These are phyloP conservation scores for Aspergillus oerlinghausenensis DNA, from an alignment of 2,329 filamentous ascomycete genomes.

Conservation along the genomic window DNA sequence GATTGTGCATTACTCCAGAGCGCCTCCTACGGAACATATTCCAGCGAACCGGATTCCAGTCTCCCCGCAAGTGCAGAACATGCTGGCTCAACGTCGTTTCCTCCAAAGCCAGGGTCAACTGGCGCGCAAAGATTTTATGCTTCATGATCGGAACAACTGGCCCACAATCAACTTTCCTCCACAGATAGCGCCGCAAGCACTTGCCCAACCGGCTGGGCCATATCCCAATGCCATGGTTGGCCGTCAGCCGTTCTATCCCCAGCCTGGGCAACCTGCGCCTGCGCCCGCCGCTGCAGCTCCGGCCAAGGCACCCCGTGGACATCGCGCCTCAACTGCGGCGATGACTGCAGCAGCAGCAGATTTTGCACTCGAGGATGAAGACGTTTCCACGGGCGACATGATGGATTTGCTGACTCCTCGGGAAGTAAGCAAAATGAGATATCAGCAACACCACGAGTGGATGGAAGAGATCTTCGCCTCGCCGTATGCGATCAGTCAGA, in stretches of 20 bases:
- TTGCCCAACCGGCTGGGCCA: conserved; percentile 45
- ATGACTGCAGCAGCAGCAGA: conserved; percentile 38
- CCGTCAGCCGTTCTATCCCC: conserved; percentile 35
- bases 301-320: conserved; percentile 39
- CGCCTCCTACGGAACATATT: conserved; percentile 68
- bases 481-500: conserved; percentile 78
- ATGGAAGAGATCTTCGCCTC: conserved; percentile 97
- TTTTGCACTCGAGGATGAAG: conserved; percentile 72
- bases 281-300: conserved; percentile 20
- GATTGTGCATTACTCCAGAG: conserved; percentile 83
- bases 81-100: conserved; percentile 48
- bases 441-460: conserved; percentile 96
- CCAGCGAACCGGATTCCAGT: conserved; percentile 56
- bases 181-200: conserved; percentile 48
- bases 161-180: conserved; percentile 71
- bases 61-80: conserved; percentile 38
- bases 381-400: conserved; percentile 78
- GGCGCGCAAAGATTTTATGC: conserved; percentile 88
- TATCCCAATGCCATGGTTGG: conserved; percentile 33
- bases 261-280: conserved; percentile 23
- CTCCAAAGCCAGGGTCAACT: conserved; percentile 74
- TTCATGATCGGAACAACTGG: conserved; percentile 86
- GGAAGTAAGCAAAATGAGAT: conserved; percentile 81
- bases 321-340: conserved; percentile 38
- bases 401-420: conserved; percentile 86